A percentile compares a stretch with the other conserved stretches of the same genome.
These are phyloP conservation scores for Helotiales sp. DNA, from an alignment of 2,329 filamentous ascomycete species.

Conservation along the genomic window DNA sequence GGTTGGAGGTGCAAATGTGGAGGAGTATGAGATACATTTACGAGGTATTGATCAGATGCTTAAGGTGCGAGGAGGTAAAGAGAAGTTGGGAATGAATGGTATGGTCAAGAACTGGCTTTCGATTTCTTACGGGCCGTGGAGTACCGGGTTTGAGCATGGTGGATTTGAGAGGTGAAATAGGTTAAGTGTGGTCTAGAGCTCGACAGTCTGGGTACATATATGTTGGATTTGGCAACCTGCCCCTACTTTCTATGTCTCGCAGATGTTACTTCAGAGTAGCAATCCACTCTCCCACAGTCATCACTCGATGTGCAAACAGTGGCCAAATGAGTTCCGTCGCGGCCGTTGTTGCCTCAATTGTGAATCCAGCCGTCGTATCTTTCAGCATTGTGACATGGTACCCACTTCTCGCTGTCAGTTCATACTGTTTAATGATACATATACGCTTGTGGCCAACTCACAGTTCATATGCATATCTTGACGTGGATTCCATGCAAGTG, in stretches of 20 bases:
- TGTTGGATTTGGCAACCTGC: no score
- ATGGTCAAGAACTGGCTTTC: conserved; percentile 24
- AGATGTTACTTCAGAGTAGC: conserved; percentile 13
- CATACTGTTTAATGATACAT: background rate
- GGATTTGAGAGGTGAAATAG: conserved; percentile 8
- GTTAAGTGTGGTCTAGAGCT: no score
- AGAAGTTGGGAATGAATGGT: conserved; percentile 22
- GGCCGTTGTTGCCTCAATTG: conserved; percentile 23
- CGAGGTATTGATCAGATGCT: conserved; percentile 28
- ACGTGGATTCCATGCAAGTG: conserved; percentile 38
- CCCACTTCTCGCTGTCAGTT: conserved; percentile 17
- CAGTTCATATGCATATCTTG: conserved; percentile 37
- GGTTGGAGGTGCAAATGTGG: conserved; percentile 20
- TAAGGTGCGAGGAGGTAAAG: conserved; percentile 17
- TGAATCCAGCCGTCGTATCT: conserved; percentile 32
- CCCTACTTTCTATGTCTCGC: no score
- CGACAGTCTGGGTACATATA: no score
- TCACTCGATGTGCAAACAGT: conserved; percentile 29
- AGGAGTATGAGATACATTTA: conserved; percentile 28
- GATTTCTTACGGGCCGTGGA: conserved; percentile 25
- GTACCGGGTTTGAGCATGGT: conserved; percentile 17
- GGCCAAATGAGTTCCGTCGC: conserved; percentile 33
- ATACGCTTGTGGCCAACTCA: conserved; percentile 14
- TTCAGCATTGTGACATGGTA: conserved; percentile 31
- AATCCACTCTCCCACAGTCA: conserved; percentile 28